Base-by-base conservation (phyloP, 2,329 filamentous ascomycete species). In the Ceratocystis lukuohia region DNA sequence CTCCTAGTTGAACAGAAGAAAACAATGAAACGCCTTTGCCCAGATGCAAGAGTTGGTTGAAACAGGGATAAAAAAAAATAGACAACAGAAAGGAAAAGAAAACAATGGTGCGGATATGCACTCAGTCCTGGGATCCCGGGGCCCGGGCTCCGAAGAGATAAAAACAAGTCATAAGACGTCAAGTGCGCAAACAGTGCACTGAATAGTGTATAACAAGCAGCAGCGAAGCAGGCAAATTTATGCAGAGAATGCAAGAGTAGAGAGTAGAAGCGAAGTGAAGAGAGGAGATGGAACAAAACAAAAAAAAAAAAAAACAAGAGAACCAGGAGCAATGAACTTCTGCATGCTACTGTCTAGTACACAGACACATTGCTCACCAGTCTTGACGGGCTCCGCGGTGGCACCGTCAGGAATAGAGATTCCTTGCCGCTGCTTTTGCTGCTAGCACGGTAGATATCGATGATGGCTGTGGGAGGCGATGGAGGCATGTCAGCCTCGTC, bases 401-500 rank as follows among this genome's bases (percentile, higher is more conserved):
- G 79, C 70, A 83, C 74, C 1, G 61, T 57, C 20, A 67, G 66
- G 48, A 67, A 67, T 3, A 67, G 63, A 30, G 66, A 64, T 41
- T 61, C 20, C 57, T 65, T 57, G 30, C 33, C 50, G 30, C 37
- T 50, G n/a, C 62, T 59, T 33, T 67, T 62, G n/a, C 25, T 33
- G n/a, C 56, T 33, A 3, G 37, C 17, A 5, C 64, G 62, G 59
- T 69, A 64, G 17, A 68, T 62, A 8, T 68, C 66, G 1, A 66
- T 22, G 22, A 80, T 74, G 33, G 81, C 74, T 25, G 79, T 78
- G 56, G 84, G 82, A 46, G 87, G 87, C 68, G 87, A 89, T 22
- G 86, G 87, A 6, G 88, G 88, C 84, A 89, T 84, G 61, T 80
- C 77, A 70, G 89, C 56, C 76, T 91, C 88, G 71, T 91, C 88